These are phyloP conservation scores for Euphorbia lathyris DNA, from an alignment of 345 rosid genomes.

Conservation along the genomic window DNA sequence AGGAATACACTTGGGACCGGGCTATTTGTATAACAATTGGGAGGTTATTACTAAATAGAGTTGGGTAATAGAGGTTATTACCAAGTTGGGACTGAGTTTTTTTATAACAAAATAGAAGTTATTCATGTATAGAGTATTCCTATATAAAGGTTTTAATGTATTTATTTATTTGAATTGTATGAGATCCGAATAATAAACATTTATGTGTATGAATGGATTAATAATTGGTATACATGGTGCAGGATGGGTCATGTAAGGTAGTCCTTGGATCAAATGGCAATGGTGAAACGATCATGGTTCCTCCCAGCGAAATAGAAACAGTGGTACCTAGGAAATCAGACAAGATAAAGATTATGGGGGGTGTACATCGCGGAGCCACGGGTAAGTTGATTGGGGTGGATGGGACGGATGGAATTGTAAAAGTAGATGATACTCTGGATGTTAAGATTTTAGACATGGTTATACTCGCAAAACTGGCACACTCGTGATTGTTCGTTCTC, in stretches of 20 bases:
- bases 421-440: slow-evolving; percentile 77
- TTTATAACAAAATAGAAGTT: too few species aligned
- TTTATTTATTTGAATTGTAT: background rate
- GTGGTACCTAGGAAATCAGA: slow-evolving; percentile 77
- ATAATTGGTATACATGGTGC: slow-evolving; percentile 13
- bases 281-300: slow-evolving; percentile 48
- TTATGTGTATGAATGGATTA: background rate
- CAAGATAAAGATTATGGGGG: slow-evolving; percentile 83
- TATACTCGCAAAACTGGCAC: slow-evolving; percentile 60
- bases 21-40: too few species aligned
- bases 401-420: slow-evolving; percentile 83
- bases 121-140: too few species aligned
- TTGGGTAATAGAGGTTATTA: too few species aligned
- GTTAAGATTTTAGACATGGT: slow-evolving; percentile 86
- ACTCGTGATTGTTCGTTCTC: slow-evolving; percentile 6
- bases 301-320: slow-evolving; percentile 56
- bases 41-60: too few species aligned
- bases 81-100: too few species aligned
- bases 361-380: slow-evolving; percentile 68
- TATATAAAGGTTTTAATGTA: too few species aligned
- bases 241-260: slow-evolving; percentile 87
- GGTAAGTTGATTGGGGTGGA: slow-evolving; percentile 95
- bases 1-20: too few species aligned
- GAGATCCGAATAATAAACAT: too few species aligned
- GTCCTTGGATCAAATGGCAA: slow-evolving; percentile 57